Evolutionary conservation across 2,329 filamentous ascomycete species (phyloP), one percentile per base, ranked within the genome.

Genomic region (Aspergillus arachidicola): DNA sequence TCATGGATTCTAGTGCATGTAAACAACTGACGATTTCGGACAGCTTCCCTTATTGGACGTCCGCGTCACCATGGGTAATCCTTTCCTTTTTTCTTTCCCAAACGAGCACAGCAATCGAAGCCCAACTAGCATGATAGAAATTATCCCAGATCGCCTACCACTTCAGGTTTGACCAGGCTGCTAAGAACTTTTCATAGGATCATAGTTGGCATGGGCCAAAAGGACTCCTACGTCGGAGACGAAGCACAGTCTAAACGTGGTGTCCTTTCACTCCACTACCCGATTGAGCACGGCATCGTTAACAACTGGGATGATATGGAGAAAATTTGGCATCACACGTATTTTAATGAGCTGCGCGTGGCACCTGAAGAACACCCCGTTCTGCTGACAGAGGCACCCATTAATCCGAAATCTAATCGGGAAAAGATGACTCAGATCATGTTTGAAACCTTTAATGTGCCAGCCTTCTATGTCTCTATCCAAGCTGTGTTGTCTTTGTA

Each of bases 291-390:
- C 90, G 95, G 95, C 94, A 94, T 99, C 78, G 95, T 99, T 81
- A 99, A 94, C 86, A 98, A 98, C 92, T 99, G 95, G 95, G 95
- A 99, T 83, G 95, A 98, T 84, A 98, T 98, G 95, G 95, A 98
- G 89, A 98, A 98, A 91, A 98, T 99, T 78, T 99, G 95, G 95
- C 95, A 99, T 85, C 95, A 99, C 92, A 98, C 95, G 81, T 99
- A 98, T 89, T 99, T 98, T 92, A 99, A 99, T 87, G 95, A 99
- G 89, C 89, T 99, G 80, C 94, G 95, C 94, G 95, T 99, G 72
- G 95, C 95, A 77, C 95, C 95, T 77, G 95, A 99, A 89, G 95
- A 99, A 91, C 95, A 99, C 90, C 95, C 95, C 77, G 94, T 98
- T 81, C 90, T 99, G 80, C 89, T 99, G 83, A 99, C 95, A 76